Conservation (phyloP, 331 rosid genomes). For the Dryas integrifolia region DNA sequence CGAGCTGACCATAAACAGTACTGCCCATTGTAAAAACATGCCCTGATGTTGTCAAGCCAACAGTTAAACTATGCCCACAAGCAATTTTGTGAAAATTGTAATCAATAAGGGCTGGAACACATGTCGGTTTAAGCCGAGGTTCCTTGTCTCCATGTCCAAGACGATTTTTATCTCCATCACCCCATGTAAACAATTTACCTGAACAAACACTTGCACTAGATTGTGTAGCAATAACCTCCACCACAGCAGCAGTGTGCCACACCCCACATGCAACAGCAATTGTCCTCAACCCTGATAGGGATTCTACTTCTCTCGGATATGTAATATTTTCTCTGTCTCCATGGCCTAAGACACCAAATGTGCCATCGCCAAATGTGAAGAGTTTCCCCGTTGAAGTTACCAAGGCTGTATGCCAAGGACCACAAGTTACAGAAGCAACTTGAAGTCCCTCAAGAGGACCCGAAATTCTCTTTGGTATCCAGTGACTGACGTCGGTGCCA, state of each 20-base stretch:
- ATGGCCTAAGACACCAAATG: constrained; percentile 93
- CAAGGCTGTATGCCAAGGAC: constrained; percentile 99
- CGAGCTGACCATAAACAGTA: constrained; percentile 97
- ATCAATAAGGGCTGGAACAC: constrained; percentile 84
- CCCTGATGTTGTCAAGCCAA: constrained; percentile 83
- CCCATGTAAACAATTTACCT: constrained; percentile 94
- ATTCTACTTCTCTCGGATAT: constrained; percentile 86
- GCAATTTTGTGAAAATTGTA: constrained; percentile 87
- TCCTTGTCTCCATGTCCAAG: constrained; percentile 99
- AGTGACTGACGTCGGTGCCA: constrained; percentile 84
- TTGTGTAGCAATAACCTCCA: constrained; percentile 88
- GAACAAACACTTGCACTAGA: constrained; percentile 70
- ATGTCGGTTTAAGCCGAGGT: constrained; percentile 84
- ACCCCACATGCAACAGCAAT: constrained; percentile 98
- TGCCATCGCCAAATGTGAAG: constrained; percentile 96
- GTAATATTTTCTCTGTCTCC: constrained; percentile 76
- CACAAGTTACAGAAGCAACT: constrained; percentile 84
- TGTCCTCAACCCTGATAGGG: constrained; percentile 80
- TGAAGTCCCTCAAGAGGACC: constrained; percentile 93
- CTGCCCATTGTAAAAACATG: constrained; percentile 89
- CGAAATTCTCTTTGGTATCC: constrained; percentile 90
- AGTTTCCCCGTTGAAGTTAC: constrained; percentile 79
- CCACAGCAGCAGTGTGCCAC: constrained; percentile 98
- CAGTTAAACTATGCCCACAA: constrained; percentile 91
- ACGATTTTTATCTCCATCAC: constrained; percentile 97